Conservation (phyloP, 768 basidiomycete genomes). For the Phlebiopsis flavidoalba region DNA sequence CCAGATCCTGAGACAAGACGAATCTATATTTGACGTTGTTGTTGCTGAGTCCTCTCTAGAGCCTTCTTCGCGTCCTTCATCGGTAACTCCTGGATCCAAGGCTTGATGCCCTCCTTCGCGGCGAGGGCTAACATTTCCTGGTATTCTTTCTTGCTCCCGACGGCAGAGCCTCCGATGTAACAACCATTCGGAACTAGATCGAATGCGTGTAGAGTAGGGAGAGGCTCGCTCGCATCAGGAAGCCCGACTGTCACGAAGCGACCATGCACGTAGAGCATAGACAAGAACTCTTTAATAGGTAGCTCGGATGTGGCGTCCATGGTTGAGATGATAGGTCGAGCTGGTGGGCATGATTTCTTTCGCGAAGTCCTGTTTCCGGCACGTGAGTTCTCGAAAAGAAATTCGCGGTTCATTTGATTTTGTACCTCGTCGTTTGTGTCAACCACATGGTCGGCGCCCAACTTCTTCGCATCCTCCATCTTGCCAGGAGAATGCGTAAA, state of each 20-base stretch:
- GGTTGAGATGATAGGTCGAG: constrained; percentile 45
- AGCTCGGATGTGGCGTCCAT: constrained; percentile 16
- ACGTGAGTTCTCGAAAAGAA: neutral
- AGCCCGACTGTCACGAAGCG: constrained; percentile 54
- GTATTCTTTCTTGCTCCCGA: constrained; percentile 55
- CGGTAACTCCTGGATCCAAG: constrained; percentile 37
- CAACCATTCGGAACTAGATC: constrained; percentile 24
- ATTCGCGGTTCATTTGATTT: too few species aligned
- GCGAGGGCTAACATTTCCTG: constrained; percentile 56
- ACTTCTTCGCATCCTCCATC: constrained; percentile 47
- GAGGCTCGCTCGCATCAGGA: constrained; percentile 42
- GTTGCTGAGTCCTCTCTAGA: constrained; percentile 39
- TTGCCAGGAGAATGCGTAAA: constrained; percentile 53
- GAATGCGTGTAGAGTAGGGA: constrained; percentile 20
- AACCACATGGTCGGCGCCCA: constrained; percentile 55
- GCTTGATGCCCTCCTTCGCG: constrained; percentile 45
- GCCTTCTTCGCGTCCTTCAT: constrained; percentile 46
- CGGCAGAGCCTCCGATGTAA: constrained; percentile 27
- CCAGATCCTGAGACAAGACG: constrained; percentile 34
- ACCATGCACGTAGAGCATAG: constrained; percentile 47
- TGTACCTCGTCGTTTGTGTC: constrained; percentile 33
- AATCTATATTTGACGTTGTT: constrained; percentile 50
- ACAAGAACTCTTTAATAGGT: constrained; percentile 28
- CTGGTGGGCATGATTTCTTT: constrained; percentile 30
- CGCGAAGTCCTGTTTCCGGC: constrained; percentile 31